Base-by-base conservation (phyloP, 2,329 filamentous ascomycete genomes). In the Plectosphaerella cucumerina region DNA sequence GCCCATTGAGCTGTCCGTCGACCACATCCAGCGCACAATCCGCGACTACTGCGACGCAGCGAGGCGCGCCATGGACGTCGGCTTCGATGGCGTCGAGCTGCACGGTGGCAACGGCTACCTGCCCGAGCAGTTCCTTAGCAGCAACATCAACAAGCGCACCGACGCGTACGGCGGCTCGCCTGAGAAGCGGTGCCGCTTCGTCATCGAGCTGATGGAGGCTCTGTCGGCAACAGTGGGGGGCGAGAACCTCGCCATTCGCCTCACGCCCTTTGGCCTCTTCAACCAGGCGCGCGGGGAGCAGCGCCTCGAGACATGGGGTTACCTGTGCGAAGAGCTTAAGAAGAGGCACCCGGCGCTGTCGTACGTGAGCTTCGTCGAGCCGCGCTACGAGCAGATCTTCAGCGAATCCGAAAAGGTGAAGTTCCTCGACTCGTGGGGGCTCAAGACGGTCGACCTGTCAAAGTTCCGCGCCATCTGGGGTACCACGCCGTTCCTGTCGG, bases 341-440 rank as follows among this genome's bases (percentile, higher is more conserved):
- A 59, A 60, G 45, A 58, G 61, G 5, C 63, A 69, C 10, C 74
- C 73, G 0, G 56, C 61, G 4, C 60, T 81, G n/a, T 73, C 73
- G 3, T 82, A 82, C 54, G 73, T 82, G 15, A 77, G 74, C 64
- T 78, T 82, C 43, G 69, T 82, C 45, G 79, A 82, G 61, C 77
- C 78, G 55, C 69, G 74, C 15, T 81, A 71, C 58, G 78, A 82
- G 51, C 77, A 81, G 59, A 70, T 81, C 35, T 71, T 75, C 55
- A 74, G 68, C 26, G 62, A 68, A 14, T 60, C 66, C 11, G 74
- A 80, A 57, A 80, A 81, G 57, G 71, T 77, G 23, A 60, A 64
- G 26, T 76, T 77, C 56, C 65, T 81, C 4, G 50, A 64, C 22
- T 72, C 70, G 6, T 80, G 76, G 76, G 72, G 71, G 2, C 60